Conservation (phyloP, 306 rosid genomes). For the Casuarina equisetifolia region DNA sequence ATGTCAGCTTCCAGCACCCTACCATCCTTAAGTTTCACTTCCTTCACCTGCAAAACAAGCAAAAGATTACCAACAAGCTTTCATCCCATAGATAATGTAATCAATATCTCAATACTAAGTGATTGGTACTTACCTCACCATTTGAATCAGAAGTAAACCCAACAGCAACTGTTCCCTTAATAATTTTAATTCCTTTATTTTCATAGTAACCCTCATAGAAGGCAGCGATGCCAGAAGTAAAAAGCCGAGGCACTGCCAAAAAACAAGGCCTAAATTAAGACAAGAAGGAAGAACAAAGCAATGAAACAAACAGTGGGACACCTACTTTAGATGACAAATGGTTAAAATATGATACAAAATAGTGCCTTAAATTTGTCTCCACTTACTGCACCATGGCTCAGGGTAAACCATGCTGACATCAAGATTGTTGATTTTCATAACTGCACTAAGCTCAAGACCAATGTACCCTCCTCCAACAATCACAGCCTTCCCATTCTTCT, state of each 20-base stretch:
- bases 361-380: constrained; percentile 15
- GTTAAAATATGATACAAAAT: neutral
- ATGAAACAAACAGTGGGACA: neutral
- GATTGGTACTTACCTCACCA: constrained; percentile 67
- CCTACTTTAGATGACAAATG: neutral
- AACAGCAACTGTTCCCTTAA: constrained; percentile 88
- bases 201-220: constrained; percentile 85
- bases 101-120: neutral
- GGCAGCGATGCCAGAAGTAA: constrained; percentile 79
- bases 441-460: constrained; percentile 94
- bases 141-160: constrained; percentile 70
- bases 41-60: constrained; percentile 64
- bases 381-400: constrained; percentile 99
- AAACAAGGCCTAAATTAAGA: constrained; percentile 22
- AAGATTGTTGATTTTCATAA: constrained; percentile 64
- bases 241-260: constrained; percentile 93
- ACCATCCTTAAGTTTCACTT: constrained; percentile 93
- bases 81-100: neutral
- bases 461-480: constrained; percentile 98
- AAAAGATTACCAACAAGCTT: neutral
- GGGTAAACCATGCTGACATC: constrained; percentile 95
- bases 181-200: constrained; percentile 76
- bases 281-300: neutral
- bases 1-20: constrained; percentile 86
- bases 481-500: constrained; percentile 84